These are phyloP conservation scores for Climacium dendroides DNA, from an alignment of 225 moss, liverwort and hornwort genomes.

Conservation along the genomic window DNA sequence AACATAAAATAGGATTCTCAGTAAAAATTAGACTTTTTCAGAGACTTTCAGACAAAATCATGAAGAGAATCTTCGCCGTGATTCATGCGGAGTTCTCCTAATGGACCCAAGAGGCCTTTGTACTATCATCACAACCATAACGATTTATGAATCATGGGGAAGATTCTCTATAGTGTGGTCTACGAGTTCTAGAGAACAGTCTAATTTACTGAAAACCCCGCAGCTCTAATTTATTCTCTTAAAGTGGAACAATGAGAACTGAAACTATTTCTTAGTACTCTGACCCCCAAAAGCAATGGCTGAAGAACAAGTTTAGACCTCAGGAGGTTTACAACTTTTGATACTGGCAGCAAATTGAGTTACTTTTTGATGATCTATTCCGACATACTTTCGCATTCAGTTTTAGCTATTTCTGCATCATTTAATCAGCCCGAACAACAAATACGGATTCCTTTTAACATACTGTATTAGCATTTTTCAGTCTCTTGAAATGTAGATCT, in stretches of 20 bases:
- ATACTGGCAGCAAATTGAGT: background rate
- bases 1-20: background rate
- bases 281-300: background rate
- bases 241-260: background rate
- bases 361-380: background rate
- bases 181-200: background rate
- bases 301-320: background rate
- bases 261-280: slow-evolving; percentile 1
- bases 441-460: background rate
- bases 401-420: background rate
- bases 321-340: too few species aligned
- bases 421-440: background rate
- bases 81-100: background rate
- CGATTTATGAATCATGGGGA: background rate
- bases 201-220: background rate
- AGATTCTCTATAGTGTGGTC: background rate
- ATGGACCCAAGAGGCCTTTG: background rate
- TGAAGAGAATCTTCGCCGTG: background rate
- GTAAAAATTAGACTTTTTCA: background rate
- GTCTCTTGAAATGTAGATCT: background rate
- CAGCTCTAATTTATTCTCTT: background rate
- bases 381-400: background rate
- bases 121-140: background rate
- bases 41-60: background rate
- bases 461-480: background rate